phyloP scores from a whole-genome alignment of 257 asterid species.

The Solanum phureja region DNA sequence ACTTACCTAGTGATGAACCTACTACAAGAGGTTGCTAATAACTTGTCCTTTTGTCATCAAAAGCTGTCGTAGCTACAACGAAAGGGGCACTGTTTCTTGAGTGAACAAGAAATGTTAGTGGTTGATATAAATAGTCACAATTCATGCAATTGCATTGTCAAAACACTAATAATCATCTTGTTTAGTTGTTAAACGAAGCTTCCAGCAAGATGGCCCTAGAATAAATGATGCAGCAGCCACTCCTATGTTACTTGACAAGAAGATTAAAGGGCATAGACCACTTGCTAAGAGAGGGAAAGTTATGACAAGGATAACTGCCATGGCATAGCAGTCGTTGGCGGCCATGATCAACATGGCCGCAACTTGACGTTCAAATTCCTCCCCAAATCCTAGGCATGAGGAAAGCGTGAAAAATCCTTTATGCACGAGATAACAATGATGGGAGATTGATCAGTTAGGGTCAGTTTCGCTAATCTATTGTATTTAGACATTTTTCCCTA shows the following conservation, averaged over 20 bases:
- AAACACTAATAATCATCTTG: no score
- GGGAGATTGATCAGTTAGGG: neutral
- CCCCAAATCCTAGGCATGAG: constrained; percentile 9
- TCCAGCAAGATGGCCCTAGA: neutral
- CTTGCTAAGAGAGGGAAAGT: constrained; percentile 48
- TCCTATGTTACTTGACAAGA: constrained; percentile 8
- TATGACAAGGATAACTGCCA: constrained; percentile 46
- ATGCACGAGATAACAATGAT: neutral
- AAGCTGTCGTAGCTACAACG: no score
- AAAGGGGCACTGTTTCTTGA: no score
- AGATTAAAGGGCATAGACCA: constrained; percentile 7
- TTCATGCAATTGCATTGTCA: no score
- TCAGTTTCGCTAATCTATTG: neutral
- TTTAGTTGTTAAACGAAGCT: no score
- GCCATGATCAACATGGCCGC: constrained; percentile 12
- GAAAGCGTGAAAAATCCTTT: neutral
- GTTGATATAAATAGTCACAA: no score
- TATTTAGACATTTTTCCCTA: neutral
- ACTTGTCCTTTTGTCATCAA: no score
- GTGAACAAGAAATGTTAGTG: no score
- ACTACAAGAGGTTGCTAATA: no score
- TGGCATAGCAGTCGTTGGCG: constrained; percentile 35
- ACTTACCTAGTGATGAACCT: no score
- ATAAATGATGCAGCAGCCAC: constrained; percentile 11
- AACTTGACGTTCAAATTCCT: constrained; percentile 13